phyloP scores from a whole-genome alignment of 2,329 filamentous ascomycete species.

The Biscogniauxia marginata region DNA sequence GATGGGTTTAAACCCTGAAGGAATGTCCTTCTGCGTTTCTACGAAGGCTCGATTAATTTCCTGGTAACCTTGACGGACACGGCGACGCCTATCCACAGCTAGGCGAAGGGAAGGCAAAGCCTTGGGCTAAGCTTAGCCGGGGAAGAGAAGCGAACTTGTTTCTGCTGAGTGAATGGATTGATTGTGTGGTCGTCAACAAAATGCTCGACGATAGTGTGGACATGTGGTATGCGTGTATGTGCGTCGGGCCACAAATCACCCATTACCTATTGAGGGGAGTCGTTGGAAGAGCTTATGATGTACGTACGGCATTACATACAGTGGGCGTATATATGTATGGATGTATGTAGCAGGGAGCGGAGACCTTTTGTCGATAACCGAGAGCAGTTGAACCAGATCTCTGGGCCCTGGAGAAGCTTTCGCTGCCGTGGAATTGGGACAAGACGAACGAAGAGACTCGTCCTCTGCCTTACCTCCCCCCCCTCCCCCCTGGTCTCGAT shows the following conservation, averaged over 20 bases:
- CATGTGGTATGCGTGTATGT: neutral
- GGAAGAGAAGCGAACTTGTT: no score
- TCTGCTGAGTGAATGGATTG: neutral
- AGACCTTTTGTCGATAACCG: slow-evolving; percentile 29
- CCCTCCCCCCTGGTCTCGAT: neutral
- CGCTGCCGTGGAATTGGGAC: neutral
- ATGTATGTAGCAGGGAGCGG: slow-evolving; percentile 7
- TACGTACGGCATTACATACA: neutral
- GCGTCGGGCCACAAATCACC: neutral
- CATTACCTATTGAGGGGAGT: neutral
- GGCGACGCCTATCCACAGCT: neutral
- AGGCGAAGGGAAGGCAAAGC: neutral
- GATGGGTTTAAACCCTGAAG: neutral
- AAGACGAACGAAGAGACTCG: neutral
- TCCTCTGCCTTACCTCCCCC: neutral
- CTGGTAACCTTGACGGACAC: neutral
- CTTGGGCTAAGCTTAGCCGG: neutral
- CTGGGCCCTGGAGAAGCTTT: slow-evolving; percentile 17
- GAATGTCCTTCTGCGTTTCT: neutral
- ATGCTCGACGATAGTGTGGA: no score
- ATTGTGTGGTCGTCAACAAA: neutral
- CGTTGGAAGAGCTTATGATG: neutral
- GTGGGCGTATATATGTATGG: neutral
- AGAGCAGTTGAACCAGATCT: slow-evolving; percentile 32
- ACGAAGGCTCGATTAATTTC: neutral